Evolutionary conservation across 805 yeast species (phyloP).

Genomic region (Wickerhamiella domercqiae): DNA sequence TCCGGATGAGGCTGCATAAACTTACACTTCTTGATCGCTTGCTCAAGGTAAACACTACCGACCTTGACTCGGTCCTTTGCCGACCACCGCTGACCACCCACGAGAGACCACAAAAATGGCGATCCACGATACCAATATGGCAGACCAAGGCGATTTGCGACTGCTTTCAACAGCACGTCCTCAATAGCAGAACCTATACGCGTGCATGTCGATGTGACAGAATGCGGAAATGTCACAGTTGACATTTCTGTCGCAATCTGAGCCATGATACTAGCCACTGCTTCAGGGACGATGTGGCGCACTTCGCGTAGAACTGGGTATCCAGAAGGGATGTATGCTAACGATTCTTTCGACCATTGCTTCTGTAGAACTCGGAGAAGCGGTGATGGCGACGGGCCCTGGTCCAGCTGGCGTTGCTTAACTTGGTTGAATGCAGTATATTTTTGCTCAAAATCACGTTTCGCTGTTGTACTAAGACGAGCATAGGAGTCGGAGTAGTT

Average conservation of each 20-base stretch:
- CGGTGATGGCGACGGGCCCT: constrained; percentile 23
- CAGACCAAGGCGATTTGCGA: neutral
- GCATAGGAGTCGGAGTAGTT: constrained; percentile 47
- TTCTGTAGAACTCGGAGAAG: constrained; percentile 19
- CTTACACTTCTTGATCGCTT: constrained; percentile 18
- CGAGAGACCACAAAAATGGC: constrained; percentile 6
- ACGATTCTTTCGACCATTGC: neutral
- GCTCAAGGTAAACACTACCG: constrained; percentile 15
- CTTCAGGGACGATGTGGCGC: neutral
- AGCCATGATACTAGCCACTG: constrained; percentile 8
- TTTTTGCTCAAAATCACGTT: constrained; percentile 37
- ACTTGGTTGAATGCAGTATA: constrained; percentile 50
- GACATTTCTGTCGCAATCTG: constrained; percentile 2
- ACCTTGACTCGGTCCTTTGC: constrained; percentile 28
- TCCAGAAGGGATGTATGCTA: constrained; percentile 3
- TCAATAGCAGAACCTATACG: constrained; percentile 9
- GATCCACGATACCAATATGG: constrained; percentile 6
- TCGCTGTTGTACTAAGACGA: constrained; percentile 29
- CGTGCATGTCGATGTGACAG: constrained; percentile 9
- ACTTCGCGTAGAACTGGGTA: neutral
- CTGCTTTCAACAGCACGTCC: constrained; percentile 3
- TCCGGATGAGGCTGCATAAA: constrained; percentile 10
- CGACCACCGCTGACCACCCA: constrained; percentile 19
- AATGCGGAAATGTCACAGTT: constrained; percentile 5
- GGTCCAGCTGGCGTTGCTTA: constrained; percentile 56